Conservation (phyloP, 2,329 filamentous ascomycete species). For the Pezicula carpinea region DNA sequence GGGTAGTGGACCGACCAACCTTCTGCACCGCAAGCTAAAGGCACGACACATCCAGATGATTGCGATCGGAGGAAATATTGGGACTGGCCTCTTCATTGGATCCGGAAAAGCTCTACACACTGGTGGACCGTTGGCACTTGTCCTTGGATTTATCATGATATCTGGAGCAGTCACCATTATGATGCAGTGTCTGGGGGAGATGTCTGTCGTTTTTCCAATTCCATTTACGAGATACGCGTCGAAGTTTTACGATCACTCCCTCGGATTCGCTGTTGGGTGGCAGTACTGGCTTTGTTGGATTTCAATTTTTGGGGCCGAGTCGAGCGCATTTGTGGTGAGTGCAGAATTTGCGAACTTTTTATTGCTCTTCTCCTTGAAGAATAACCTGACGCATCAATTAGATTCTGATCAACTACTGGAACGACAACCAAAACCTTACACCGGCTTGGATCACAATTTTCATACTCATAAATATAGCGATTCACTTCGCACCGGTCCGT, state of each 20-base stretch:
- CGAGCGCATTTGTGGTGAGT: slow-evolving; percentile 53
- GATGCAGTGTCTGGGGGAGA: slow-evolving; percentile 63
- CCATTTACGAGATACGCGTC: slow-evolving; percentile 26
- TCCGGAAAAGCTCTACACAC: slow-evolving; percentile 50
- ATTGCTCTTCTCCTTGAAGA: too few relatives aligned
- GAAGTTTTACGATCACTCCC: slow-evolving; percentile 36
- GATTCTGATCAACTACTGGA: slow-evolving; percentile 74
- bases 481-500: slow-evolving; percentile 65
- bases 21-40: slow-evolving; percentile 3
- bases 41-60: slow-evolving; percentile 9
- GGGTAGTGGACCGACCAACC: not conserved
- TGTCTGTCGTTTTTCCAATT: slow-evolving; percentile 44
- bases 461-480: slow-evolving; percentile 59
- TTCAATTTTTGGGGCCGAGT: slow-evolving; percentile 64
- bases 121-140: slow-evolving; percentile 56
- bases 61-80: slow-evolving; percentile 33
- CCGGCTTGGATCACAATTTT: slow-evolving; percentile 61
- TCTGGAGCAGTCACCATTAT: slow-evolving; percentile 4
- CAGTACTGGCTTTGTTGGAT: slow-evolving; percentile 75
- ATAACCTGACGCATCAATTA: slow-evolving; percentile 21
- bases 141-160: slow-evolving; percentile 62
- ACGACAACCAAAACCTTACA: slow-evolving; percentile 49
- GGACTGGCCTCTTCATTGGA: slow-evolving; percentile 34
- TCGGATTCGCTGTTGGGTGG: slow-evolving; percentile 73
- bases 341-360: not conserved